A percentile compares a stretch with the other conserved stretches of the same genome.
Evolutionary conservation across 352 stramenopile genomes (phyloP).

Genomic region (Phytophthora citrophthora): DNA sequence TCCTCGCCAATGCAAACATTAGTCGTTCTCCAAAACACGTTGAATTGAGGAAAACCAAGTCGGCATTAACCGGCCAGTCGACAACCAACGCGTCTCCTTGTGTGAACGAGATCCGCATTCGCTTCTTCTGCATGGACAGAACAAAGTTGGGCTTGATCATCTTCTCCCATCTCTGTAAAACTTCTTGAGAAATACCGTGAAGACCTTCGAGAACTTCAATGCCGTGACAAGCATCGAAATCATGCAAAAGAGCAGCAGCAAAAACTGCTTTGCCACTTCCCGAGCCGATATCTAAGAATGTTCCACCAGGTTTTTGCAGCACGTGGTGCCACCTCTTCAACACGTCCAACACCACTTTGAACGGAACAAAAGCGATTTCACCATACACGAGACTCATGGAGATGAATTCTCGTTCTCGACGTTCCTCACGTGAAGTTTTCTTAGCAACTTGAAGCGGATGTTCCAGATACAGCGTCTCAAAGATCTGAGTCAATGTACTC

Average conservation of each 20-base stretch:
- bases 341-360: slow-evolving; percentile 68
- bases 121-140: slow-evolving; percentile 69
- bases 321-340: slow-evolving; percentile 69
- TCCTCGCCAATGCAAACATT: slow-evolving; percentile 58
- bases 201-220: slow-evolving; percentile 91
- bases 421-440: slow-evolving; percentile 44
- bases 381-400: slow-evolving; percentile 88
- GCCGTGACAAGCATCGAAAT: slow-evolving; percentile 86
- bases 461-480: slow-evolving; percentile 53
- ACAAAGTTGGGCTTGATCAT: slow-evolving; percentile 52
- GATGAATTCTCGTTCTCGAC: slow-evolving; percentile 59
- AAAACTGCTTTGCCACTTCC: slow-evolving; percentile 91
- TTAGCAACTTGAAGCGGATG: slow-evolving; percentile 45
- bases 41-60: slow-evolving; percentile 91
- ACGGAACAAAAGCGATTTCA: slow-evolving; percentile 87
- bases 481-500: slow-evolving; percentile 37
- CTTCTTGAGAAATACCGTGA: slow-evolving; percentile 60
- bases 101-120: slow-evolving; percentile 73
- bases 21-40: slow-evolving; percentile 87
- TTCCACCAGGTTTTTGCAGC: slow-evolving; percentile 66
- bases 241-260: slow-evolving; percentile 79
- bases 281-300: slow-evolving; percentile 90
- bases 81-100: slow-evolving; percentile 68
- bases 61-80: slow-evolving; percentile 70
- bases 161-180: slow-evolving; percentile 64